Percentiles rank a stretch among this genome's conserved stretches.
Conservation (phyloP, 2,329 filamentous ascomycete species). For the Phialophora macrospora region DNA sequence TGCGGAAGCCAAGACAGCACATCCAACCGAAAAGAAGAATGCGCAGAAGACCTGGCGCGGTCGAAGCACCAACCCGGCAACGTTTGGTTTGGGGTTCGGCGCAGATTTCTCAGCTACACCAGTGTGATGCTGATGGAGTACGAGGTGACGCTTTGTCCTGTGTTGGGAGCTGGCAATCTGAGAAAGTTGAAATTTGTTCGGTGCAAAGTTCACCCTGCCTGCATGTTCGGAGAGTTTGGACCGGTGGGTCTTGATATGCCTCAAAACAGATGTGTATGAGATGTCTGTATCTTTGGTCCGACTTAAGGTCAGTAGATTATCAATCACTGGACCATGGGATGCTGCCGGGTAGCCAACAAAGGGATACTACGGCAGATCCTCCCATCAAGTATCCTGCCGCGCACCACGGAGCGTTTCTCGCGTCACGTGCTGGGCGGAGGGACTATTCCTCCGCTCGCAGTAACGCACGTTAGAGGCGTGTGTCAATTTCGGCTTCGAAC, state of each 20-base stretch:
- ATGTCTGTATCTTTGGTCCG: not conserved
- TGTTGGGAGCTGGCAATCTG: not conserved
- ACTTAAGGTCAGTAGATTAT: not conserved
- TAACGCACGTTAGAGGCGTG: not conserved
- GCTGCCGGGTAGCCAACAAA: not conserved
- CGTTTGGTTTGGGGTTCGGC: constrained; percentile 6
- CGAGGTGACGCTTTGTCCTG: not conserved
- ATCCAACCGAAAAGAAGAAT: not conserved
- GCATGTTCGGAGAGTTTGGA: not conserved
- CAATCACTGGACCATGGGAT: not conserved
- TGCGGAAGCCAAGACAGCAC: constrained; percentile 1
- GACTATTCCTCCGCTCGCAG: not conserved
- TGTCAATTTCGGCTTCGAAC: not conserved
- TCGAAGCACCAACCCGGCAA: constrained; percentile 5
- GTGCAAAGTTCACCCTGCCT: not conserved
- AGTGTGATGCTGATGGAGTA: not conserved
- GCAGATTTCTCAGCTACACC: constrained; percentile 7
- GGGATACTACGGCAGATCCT: too few species aligned
- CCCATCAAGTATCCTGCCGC: too few species aligned
- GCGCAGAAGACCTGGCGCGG: constrained; percentile 11
- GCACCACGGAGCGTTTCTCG: not conserved
- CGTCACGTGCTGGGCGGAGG: constrained; percentile 6
- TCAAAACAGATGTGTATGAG: not conserved
- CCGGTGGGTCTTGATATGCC: not conserved
- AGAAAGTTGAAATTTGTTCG: not conserved